Conservation (phyloP, 257 asterid species). For the Scutellaria minor region DNA sequence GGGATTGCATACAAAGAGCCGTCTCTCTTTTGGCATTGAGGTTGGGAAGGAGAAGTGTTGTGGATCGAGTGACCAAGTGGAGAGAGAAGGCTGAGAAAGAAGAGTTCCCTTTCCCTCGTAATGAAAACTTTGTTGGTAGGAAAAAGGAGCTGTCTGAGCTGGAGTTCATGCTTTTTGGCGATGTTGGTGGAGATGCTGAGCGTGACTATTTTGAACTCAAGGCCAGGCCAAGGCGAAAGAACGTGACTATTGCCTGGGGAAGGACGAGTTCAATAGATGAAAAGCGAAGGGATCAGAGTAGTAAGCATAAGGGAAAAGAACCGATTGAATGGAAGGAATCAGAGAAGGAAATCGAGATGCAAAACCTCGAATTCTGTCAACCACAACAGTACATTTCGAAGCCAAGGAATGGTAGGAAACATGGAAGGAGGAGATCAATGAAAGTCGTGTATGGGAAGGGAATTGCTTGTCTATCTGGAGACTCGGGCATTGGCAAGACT, state of each 20-base stretch:
- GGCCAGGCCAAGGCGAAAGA: slow-evolving; percentile 70
- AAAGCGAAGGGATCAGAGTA: slow-evolving; percentile 48
- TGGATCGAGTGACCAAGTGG: slow-evolving; percentile 79
- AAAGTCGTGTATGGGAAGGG: slow-evolving; percentile 86
- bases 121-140: slow-evolving; percentile 84
- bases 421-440: slow-evolving; percentile 58
- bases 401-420: slow-evolving; percentile 49
- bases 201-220: slow-evolving; percentile 78
- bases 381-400: slow-evolving; percentile 44
- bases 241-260: slow-evolving; percentile 77
- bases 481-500: slow-evolving; percentile 90
- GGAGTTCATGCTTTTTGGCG: slow-evolving; percentile 92
- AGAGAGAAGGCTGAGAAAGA: slow-evolving; percentile 80
- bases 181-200: slow-evolving; percentile 75
- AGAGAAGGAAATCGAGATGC: slow-evolving; percentile 91
- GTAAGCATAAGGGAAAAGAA: slow-evolving; percentile 74
- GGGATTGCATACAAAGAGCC: slow-evolving; percentile 86
- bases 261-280: slow-evolving; percentile 70
- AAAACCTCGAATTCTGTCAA: slow-evolving; percentile 52
- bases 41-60: slow-evolving; percentile 89
- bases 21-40: slow-evolving; percentile 89
- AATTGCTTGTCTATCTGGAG: slow-evolving; percentile 90
- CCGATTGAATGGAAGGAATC: slow-evolving; percentile 85
- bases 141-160: slow-evolving; percentile 82
- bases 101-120: slow-evolving; percentile 83